A percentile compares a stretch with the other conserved stretches of the same genome.
Evolutionary conservation across 108 stramenopile species (phyloP).

Genomic region (Pseudonitzschia pungens): DNA sequence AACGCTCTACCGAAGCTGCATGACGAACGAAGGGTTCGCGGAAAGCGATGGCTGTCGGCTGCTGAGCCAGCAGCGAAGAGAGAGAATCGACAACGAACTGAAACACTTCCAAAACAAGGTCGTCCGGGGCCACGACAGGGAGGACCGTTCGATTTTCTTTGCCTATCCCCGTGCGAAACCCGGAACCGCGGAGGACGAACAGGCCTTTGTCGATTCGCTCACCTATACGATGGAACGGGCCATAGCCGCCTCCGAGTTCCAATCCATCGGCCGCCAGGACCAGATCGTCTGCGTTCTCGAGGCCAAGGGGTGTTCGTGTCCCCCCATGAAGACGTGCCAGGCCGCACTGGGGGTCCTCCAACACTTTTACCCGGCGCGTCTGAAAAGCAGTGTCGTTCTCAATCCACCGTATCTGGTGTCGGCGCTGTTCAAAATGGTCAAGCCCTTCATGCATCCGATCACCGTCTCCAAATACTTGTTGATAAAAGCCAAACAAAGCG

Average conservation of each 20-base stretch:
- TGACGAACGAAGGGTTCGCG: slow-evolving; percentile 10
- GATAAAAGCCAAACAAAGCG: background rate
- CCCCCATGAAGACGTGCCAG: slow-evolving; percentile 26
- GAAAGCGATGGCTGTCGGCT: background rate
- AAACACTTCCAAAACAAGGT: slow-evolving; percentile 24
- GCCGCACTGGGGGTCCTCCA: slow-evolving; percentile 32
- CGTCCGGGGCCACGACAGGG: slow-evolving; percentile 36
- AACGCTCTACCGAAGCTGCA: slow-evolving; percentile 20
- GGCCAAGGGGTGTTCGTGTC: slow-evolving; percentile 11
- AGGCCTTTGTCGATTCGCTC: slow-evolving; percentile 28
- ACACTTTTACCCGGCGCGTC: slow-evolving; percentile 38
- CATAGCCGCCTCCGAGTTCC: slow-evolving; percentile 32
- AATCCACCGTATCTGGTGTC: slow-evolving; percentile 39
- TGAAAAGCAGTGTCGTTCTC: slow-evolving; percentile 33
- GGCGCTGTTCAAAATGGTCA: slow-evolving; percentile 27
- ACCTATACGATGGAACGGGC: slow-evolving; percentile 41
- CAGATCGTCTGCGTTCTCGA: slow-evolving; percentile 34
- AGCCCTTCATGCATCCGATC: slow-evolving; percentile 29
- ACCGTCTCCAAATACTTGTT: slow-evolving; percentile 31
- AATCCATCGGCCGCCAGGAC: slow-evolving; percentile 28
- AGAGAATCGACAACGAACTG: slow-evolving; percentile 30
- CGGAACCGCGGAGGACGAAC: slow-evolving; percentile 9
- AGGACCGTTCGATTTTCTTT: slow-evolving; percentile 31
- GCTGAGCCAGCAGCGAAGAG: slow-evolving; percentile 12
- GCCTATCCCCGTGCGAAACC: slow-evolving; percentile 19